Conservation (phyloP, 2,329 filamentous ascomycete genomes). For the Hymenoscyphus fructigenus region DNA sequence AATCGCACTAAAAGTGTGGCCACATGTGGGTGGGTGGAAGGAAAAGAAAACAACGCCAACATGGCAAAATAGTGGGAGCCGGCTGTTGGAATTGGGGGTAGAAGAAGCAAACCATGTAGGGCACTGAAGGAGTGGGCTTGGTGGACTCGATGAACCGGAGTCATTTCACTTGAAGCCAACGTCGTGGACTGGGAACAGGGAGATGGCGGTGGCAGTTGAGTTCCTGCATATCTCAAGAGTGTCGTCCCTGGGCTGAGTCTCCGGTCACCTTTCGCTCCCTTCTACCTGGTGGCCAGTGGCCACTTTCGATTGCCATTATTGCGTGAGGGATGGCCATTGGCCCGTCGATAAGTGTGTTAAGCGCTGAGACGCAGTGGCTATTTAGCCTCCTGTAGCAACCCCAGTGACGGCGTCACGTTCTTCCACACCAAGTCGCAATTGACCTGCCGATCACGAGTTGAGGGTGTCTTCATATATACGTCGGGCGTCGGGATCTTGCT, state of each 20-base stretch:
- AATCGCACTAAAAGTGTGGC: background rate
- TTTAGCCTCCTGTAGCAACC: background rate
- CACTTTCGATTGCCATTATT: background rate
- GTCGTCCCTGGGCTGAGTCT: background rate
- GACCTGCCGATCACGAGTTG: constrained; percentile 5
- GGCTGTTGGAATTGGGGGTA: background rate
- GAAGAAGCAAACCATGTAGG: background rate
- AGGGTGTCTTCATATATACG: constrained; percentile 5
- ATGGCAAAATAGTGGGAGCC: background rate
- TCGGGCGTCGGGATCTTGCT: background rate
- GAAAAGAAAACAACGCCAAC: background rate
- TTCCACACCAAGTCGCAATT: background rate
- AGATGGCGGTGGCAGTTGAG: no score
- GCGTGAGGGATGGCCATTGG: background rate
- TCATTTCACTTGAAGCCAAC: background rate
- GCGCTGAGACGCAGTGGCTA: background rate
- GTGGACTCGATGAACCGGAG: background rate
- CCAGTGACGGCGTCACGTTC: background rate
- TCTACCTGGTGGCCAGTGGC: background rate
- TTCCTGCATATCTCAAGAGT: background rate
- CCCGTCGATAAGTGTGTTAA: background rate
- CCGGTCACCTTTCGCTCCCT: no score
- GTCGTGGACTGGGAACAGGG: background rate
- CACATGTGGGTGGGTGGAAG: background rate
- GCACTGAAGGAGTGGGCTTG: background rate